Conservation (phyloP, 148 eudicot species). For the Selenicereus undatus region DNA sequence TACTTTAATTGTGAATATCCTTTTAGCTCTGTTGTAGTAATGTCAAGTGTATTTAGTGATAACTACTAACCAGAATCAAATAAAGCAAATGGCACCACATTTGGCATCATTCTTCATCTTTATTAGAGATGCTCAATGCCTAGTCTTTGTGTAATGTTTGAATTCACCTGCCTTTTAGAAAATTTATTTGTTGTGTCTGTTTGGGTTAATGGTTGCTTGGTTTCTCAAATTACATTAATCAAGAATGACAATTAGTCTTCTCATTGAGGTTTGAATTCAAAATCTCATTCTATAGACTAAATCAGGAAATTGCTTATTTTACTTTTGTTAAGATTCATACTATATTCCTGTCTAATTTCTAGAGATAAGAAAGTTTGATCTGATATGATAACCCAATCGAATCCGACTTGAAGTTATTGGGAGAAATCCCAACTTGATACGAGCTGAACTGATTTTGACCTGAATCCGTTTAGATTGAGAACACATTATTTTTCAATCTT, state of each 20-base stretch:
- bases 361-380: too few relatives aligned
- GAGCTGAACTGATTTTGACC: too few relatives aligned
- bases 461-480: too few relatives aligned
- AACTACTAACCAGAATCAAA: neutral
- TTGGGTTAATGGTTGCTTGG: too few relatives aligned
- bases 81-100: neutral
- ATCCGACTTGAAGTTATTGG: too few relatives aligned
- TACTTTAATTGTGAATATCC: slow-evolving; percentile 6
- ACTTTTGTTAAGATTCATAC: too few relatives aligned
- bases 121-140: neutral
- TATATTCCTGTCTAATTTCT: neutral
- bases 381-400: too few relatives aligned
- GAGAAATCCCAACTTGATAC: too few relatives aligned
- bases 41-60: slow-evolving; percentile 15
- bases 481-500: too few relatives aligned
- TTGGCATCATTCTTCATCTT: neutral
- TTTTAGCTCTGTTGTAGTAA: slow-evolving; percentile 1
- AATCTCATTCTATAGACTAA: too few relatives aligned
- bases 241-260: neutral
- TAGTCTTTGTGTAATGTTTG: neutral
- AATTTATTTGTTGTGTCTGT: too few relatives aligned
- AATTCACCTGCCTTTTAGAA: slow-evolving; percentile 1
- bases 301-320: too few relatives aligned
- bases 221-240: neutral
- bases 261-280: neutral